phyloP scores from a whole-genome alignment of 75 land plant species.

The Isoetes taiwanensis region DNA sequence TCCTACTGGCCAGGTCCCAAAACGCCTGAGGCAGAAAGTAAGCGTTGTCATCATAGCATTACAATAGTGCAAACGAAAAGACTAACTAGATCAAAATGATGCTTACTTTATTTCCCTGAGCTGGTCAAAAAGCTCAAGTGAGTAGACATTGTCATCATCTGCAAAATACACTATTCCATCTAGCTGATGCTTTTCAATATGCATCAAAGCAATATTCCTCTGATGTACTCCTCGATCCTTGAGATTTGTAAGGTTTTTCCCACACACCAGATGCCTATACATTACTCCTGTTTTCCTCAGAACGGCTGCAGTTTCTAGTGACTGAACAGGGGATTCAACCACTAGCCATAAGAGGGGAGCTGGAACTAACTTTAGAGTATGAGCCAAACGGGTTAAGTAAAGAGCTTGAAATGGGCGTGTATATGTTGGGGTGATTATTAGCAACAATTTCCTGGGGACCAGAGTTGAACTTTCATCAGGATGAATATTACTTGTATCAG shows the following conservation, averaged over 20 bases:
- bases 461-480: not conserved
- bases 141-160: slow-evolving; percentile 75
- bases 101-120: slow-evolving; percentile 65
- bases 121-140: slow-evolving; percentile 60
- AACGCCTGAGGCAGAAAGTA: slow-evolving; percentile 34
- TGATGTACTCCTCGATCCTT: slow-evolving; percentile 76
- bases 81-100: not conserved
- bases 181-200: slow-evolving; percentile 65
- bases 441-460: slow-evolving; percentile 36
- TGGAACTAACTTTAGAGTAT: slow-evolving; percentile 51
- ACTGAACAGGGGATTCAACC: slow-evolving; percentile 46
- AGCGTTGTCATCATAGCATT: not conserved
- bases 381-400: slow-evolving; percentile 48
- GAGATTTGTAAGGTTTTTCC: slow-evolving; percentile 47
- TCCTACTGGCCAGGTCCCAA: slow-evolving; percentile 89
- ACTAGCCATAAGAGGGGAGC: slow-evolving; percentile 86
- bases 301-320: slow-evolving; percentile 47
- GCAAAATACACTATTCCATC: slow-evolving; percentile 94
- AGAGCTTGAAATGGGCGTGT: slow-evolving; percentile 34
- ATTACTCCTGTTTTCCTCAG: slow-evolving; percentile 63
- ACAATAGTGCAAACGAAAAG: not conserved
- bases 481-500: not conserved
- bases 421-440: slow-evolving; percentile 76
- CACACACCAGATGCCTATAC: slow-evolving; percentile 75
- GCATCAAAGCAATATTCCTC: slow-evolving; percentile 62